Evolutionary conservation across 169 alveolate genomes (phyloP).

Genomic region (Eimeria necatrix): DNA sequence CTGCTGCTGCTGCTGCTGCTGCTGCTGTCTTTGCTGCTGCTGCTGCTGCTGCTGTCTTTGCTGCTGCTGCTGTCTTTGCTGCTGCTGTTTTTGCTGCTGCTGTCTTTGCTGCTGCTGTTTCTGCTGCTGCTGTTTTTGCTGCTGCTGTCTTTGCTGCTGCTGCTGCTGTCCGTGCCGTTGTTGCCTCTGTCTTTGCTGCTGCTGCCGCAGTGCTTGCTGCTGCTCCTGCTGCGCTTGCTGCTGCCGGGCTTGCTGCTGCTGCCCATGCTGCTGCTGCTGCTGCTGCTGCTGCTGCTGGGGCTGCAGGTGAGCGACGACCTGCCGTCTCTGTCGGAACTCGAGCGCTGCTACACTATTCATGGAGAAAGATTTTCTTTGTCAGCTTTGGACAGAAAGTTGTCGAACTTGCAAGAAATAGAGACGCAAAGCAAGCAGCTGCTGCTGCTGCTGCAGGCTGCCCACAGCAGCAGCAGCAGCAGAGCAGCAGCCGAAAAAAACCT

Average conservation of each 20-base stretch:
- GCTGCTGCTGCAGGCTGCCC: constrained; percentile 18
- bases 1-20: neutral
- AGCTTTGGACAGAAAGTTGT: constrained; percentile 58
- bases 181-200: neutral
- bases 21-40: too few relatives aligned
- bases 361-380: constrained; percentile 74
- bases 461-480: neutral
- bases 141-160: neutral
- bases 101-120: neutral
- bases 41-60: constrained; percentile 2
- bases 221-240: neutral
- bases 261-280: neutral
- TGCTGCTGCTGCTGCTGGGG: neutral
- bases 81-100: neutral
- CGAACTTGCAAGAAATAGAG: constrained; percentile 35
- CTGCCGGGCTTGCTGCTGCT: neutral
- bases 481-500: constrained; percentile 1
- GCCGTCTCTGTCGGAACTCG: constrained; percentile 66
- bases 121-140: neutral
- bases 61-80: neutral
- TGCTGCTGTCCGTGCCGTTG: neutral
- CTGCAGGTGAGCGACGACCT: constrained; percentile 47
- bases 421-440: constrained; percentile 14
- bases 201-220: neutral
- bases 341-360: constrained; percentile 77